Evolutionary conservation across 495 filamentous ascomycete genomes (phyloP).

Genomic region (Hyaloscypha finlandica): DNA sequence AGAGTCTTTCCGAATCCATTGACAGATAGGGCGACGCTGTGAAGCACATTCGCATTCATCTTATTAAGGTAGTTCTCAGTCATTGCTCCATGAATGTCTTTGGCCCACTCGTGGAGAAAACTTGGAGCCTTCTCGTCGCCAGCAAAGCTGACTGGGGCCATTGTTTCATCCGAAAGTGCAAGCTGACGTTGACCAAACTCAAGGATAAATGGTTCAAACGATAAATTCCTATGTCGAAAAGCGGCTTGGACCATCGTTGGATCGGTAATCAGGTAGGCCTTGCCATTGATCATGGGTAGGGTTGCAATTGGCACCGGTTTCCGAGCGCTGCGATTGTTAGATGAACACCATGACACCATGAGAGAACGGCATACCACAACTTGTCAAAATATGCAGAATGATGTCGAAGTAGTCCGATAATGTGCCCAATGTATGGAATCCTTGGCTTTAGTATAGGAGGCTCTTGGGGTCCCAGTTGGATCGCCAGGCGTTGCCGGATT

Average conservation of each 20-base stretch:
- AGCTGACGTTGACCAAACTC: conserved; percentile 16
- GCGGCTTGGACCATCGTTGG: conserved; percentile 26
- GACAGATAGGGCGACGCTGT: background rate
- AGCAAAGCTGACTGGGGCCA: background rate
- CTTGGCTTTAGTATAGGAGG: conserved; percentile 35
- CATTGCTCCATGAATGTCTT: conserved; percentile 9
- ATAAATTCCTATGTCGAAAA: conserved; percentile 16
- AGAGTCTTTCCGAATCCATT: conserved; percentile 7
- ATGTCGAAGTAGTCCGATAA: conserved; percentile 32
- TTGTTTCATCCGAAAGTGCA: conserved; percentile 11
- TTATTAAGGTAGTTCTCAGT: conserved; percentile 1
- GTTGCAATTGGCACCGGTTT: conserved; percentile 16
- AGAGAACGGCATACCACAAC: conserved; percentile 3
- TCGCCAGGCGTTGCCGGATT: conserved; percentile 12
- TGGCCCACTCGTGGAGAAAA: background rate
- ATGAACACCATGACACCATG: background rate
- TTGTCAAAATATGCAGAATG: conserved; percentile 29
- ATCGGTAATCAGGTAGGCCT: conserved; percentile 30
- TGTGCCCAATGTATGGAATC: conserved; percentile 36
- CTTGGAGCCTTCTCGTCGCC: conserved; percentile 5
- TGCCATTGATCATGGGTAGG: conserved; percentile 19
- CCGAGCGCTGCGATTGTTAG: background rate
- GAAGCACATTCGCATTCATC: conserved; percentile 13
- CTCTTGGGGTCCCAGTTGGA: conserved; percentile 21
- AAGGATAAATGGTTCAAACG: conserved; percentile 18